A percentile compares a stretch with the other conserved stretches of the same genome.
These are phyloP conservation scores for Euphorbia schlechtendalii DNA, from an alignment of 441 rosid species.

Conservation along the genomic window DNA sequence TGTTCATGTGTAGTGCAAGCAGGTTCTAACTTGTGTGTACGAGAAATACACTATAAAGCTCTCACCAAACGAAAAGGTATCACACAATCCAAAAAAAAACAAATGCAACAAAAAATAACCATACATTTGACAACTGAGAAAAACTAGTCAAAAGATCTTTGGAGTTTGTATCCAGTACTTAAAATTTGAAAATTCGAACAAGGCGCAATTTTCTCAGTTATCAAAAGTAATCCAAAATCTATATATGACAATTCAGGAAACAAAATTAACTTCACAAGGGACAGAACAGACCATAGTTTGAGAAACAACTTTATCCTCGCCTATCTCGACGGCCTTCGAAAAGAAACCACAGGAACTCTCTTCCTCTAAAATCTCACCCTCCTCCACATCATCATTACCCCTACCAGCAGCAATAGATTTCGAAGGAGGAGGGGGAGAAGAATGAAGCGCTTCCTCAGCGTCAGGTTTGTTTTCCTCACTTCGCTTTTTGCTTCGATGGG, in stretches of 20 bases:
- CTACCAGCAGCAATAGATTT: slow-evolving; percentile 14
- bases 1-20: slow-evolving; percentile 39
- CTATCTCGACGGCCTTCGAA: slow-evolving; percentile 28
- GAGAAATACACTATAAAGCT: slow-evolving; percentile 45
- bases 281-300: slow-evolving; percentile 69
- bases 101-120: slow-evolving; percentile 10
- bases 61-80: slow-evolving; percentile 45
- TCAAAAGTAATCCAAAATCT: slow-evolving; percentile 34
- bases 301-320: slow-evolving; percentile 24
- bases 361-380: slow-evolving; percentile 96
- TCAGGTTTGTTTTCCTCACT: slow-evolving; percentile 36
- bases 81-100: slow-evolving; percentile 20
- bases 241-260: not conserved
- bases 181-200: not conserved
- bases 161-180: not conserved
- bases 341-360: slow-evolving; percentile 26
- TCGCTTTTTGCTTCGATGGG: slow-evolving; percentile 58
- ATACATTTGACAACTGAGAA: slow-evolving; percentile 32
- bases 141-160: not conserved
- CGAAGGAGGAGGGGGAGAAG: slow-evolving; percentile 22
- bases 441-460: slow-evolving; percentile 23
- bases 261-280: slow-evolving; percentile 13
- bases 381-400: slow-evolving; percentile 77
- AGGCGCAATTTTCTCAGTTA: slow-evolving; percentile 20
- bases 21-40: slow-evolving; percentile 50